These are phyloP conservation scores for Hymenoscyphus salicellus DNA, from an alignment of 2,329 filamentous ascomycete genomes.

Conservation along the genomic window DNA sequence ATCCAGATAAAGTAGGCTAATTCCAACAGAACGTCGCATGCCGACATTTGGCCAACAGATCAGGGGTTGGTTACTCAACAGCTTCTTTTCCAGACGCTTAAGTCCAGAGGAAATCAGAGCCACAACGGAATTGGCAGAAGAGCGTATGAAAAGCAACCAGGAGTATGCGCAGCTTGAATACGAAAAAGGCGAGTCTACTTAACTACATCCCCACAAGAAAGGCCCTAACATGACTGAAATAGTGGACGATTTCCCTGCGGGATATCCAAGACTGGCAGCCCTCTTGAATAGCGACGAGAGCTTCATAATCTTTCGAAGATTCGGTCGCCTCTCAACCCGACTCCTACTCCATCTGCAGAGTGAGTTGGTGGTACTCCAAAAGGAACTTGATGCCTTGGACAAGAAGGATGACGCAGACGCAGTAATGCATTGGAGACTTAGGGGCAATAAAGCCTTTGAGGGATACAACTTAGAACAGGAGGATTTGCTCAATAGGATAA, in stretches of 20 bases:
- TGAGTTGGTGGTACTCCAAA: conserved; percentile 17
- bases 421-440: conserved; percentile 6
- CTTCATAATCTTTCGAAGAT: conserved; percentile 17
- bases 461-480: conserved; percentile 7
- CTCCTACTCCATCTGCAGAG: conserved; percentile 16
- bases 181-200: conserved; percentile 11
- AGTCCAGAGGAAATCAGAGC: neutral
- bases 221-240: neutral
- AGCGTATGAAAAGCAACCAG: neutral
- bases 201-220: neutral
- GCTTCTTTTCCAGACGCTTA: neutral
- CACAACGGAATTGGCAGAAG: neutral
- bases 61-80: neutral
- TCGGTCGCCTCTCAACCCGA: conserved; percentile 13
- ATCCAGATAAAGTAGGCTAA: neutral
- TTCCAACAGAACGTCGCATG: neutral
- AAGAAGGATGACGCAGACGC: conserved; percentile 7
- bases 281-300: conserved; percentile 18
- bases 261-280: conserved; percentile 18
- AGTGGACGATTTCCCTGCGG: conserved; percentile 17
- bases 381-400: conserved; percentile 17
- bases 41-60: neutral
- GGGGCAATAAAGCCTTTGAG: conserved; percentile 1
- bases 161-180: conserved; percentile 10
- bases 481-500: conserved; percentile 7